Evolutionary conservation across 2,329 filamentous ascomycete genomes (phyloP), one percentile per base, ranked within the genome.

Genomic region (Stagonosporopsis tanaceti): DNA sequence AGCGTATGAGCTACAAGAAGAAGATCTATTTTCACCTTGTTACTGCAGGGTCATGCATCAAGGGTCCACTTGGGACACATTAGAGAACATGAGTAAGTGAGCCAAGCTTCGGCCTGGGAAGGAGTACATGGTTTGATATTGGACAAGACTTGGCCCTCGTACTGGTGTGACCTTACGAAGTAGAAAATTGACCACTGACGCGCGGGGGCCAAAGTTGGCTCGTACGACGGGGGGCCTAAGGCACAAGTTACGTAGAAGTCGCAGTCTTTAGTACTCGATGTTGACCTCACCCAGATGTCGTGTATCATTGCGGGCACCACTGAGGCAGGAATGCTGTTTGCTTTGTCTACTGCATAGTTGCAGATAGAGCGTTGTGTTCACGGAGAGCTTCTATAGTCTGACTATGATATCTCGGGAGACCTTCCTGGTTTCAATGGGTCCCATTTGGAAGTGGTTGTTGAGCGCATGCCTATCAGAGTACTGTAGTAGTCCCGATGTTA

Each of bases 61-160:
- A 39, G 17, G 15, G 46, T 39, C 46, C 38, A 41, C 38, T 41
- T n/a, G 25, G n/a, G 24, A 9, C 6, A 30, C n/a, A 27, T n/a
- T 4, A 30, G 17, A 39, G 14, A 35, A 9, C 3, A 14, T 28
- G 25, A 27, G 20, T 28, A n/a, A n/a, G 35, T 20, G n/a, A 48
- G 46, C 37, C 37, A 48, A 48, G 34, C 24, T 30, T 25, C 24
- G 24, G 12, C 15, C 8, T 30, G 20, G 17, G 15, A 35, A 12
- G 30, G 24, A 25, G 20, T 11, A 17, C 34, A 30, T 34, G 1
- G 8, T 41, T 14, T 24, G 32, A 25, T 34, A 41, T 25, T 22
- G 34, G 9, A 32, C 27, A 47, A 35, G 25, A 27, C 50, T 53
- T 53, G 42, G 42, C 42, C 28, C 34, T 47, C 35, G 35, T 25